Percentiles rank a stretch among this genome's conserved stretches.
Conservation (phyloP, 2,329 filamentous ascomycete genomes). For the Lecanosticta acicola region DNA sequence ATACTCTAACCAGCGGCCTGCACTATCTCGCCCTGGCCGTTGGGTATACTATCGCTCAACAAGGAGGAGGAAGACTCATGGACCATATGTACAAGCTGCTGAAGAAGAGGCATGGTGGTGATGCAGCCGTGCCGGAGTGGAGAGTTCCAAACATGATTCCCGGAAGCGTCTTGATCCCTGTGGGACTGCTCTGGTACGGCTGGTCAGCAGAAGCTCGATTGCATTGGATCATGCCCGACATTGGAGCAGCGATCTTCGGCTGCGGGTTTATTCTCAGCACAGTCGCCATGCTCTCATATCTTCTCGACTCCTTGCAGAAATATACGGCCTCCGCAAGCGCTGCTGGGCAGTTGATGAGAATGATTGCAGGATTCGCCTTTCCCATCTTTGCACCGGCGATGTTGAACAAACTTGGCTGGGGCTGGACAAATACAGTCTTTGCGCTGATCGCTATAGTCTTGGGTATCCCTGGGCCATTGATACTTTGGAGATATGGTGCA, state of each 20-base stretch:
- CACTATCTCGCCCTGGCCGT: constrained; percentile 43
- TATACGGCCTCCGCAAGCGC: constrained; percentile 45
- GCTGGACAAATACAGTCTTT: constrained; percentile 32
- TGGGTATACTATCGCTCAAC: constrained; percentile 30
- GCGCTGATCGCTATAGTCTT: constrained; percentile 10
- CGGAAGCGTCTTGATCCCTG: constrained; percentile 12
- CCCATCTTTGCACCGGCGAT: constrained; percentile 44
- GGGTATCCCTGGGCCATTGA: constrained; percentile 8
- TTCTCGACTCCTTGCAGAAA: constrained; percentile 44
- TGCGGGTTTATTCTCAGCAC: constrained; percentile 13
- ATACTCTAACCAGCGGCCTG: constrained; percentile 34
- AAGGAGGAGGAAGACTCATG: constrained; percentile 15
- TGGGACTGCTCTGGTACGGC: constrained; percentile 41
- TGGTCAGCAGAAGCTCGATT: constrained; percentile 39
- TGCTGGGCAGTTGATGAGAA: constrained; percentile 43
- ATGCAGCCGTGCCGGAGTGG: constrained; percentile 16
- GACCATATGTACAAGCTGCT: constrained; percentile 14
- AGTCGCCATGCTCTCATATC: constrained; percentile 31
- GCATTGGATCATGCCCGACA: constrained; percentile 35
- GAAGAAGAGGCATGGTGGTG: constrained; percentile 4
- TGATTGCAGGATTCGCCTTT: constrained; percentile 45
- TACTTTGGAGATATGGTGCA: constrained; percentile 13
- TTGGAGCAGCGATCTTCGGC: constrained; percentile 17
- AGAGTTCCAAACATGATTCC: constrained; percentile 23
- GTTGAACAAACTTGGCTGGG: constrained; percentile 34